Evolutionary conservation across 805 yeast species (phyloP).

Genomic region (Tetrapisispora nanseiensis): DNA sequence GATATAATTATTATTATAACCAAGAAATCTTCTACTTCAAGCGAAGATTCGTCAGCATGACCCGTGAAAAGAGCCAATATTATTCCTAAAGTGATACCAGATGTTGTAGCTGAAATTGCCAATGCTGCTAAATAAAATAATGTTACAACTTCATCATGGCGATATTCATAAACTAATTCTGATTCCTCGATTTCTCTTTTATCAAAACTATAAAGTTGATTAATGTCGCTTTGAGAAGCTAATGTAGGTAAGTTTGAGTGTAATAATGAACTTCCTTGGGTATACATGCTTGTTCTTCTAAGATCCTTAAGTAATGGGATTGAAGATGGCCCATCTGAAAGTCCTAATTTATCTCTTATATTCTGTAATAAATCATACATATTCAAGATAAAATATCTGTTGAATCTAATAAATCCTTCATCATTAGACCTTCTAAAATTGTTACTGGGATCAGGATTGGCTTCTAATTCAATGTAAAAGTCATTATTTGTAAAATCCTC

Average conservation of each 20-base stretch:
- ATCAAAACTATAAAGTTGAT: slow-evolving; percentile 11
- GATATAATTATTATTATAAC: slow-evolving; percentile 16
- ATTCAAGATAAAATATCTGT: slow-evolving; percentile 16
- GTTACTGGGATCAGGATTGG: neutral
- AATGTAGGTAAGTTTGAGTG: neutral
- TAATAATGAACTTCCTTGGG: slow-evolving; percentile 2
- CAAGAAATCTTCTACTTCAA: slow-evolving; percentile 15
- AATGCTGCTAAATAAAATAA: slow-evolving; percentile 22
- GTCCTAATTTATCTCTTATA: slow-evolving; percentile 8
- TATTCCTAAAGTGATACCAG: slow-evolving; percentile 22
- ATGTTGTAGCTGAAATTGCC: slow-evolving; percentile 19
- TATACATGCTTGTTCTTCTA: neutral
- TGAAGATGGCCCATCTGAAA: neutral
- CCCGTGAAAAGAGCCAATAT: slow-evolving; percentile 20
- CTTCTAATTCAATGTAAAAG: slow-evolving; percentile 6
- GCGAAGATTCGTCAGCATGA: slow-evolving; percentile 9
- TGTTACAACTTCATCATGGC: slow-evolving; percentile 26
- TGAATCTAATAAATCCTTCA: slow-evolving; percentile 20
- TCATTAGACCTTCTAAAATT: slow-evolving; percentile 6
- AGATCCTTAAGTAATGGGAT: slow-evolving; percentile 2
- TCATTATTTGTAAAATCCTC: slow-evolving; percentile 15
- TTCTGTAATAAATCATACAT: slow-evolving; percentile 14
- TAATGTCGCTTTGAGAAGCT: slow-evolving; percentile 10
- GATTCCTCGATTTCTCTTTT: slow-evolving; percentile 16
- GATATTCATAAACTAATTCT: slow-evolving; percentile 21